Conservation (phyloP, 2,329 filamentous ascomycete genomes). For the Fusarium nurragi region DNA sequence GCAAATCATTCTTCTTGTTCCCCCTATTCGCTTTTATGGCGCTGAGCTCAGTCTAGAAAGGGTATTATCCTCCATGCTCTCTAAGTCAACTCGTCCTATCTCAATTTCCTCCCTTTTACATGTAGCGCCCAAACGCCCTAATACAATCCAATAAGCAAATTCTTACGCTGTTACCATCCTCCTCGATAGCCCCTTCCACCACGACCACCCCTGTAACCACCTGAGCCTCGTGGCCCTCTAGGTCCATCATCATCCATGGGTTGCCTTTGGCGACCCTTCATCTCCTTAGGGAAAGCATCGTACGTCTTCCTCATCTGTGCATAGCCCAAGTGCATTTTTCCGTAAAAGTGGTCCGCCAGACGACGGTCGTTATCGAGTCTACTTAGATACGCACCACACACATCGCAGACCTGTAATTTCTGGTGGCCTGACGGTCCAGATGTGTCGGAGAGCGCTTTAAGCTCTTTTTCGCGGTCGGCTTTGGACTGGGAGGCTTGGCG, state of each 20-base stretch:
- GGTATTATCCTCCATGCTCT: conserved; percentile 39
- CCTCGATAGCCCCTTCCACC: conserved; percentile 62
- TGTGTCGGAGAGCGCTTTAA: conserved; percentile 91
- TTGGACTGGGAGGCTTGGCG: conserved; percentile 83
- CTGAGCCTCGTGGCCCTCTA: conserved; percentile 63
- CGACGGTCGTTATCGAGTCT: conserved; percentile 93
- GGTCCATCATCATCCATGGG: conserved; percentile 62
- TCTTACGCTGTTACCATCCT: conserved; percentile 53
- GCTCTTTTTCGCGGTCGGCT: conserved; percentile 83
- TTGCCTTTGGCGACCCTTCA: conserved; percentile 75
- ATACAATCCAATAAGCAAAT: conserved; percentile 9
- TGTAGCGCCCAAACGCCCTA: conserved; percentile 39
- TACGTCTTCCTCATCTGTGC: conserved; percentile 97
- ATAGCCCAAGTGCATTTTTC: conserved; percentile 99
- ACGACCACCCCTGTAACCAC: conserved; percentile 62
- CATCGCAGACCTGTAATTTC: conserved; percentile 98
- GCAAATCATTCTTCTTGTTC: conserved; percentile 18
- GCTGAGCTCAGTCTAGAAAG: conserved; percentile 33
- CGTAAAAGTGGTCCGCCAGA: conserved; percentile 96
- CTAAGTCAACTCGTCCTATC: conserved; percentile 4
- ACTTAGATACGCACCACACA: conserved; percentile 94
- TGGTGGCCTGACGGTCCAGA: conserved; percentile 94
- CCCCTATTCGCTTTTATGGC: conserved; percentile 5
- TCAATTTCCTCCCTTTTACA: conserved; percentile 27
- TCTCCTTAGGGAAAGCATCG: conserved; percentile 85